Evolutionary conservation across 106 monocot species (phyloP).

Genomic region (Amphibolis antarctica): DNA sequence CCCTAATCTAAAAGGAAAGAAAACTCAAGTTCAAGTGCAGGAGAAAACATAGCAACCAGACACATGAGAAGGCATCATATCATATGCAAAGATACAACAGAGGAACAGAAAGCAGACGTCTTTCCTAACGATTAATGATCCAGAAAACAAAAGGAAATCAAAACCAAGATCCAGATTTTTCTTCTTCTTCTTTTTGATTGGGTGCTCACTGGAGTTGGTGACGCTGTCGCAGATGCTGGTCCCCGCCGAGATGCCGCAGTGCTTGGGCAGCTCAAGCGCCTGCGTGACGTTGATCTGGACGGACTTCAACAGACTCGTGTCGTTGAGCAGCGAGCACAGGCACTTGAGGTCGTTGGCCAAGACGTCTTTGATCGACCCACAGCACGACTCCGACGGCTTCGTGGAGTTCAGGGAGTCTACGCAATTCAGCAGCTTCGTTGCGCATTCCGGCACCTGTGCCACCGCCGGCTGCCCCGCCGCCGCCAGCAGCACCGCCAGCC

Average conservation of each 20-base stretch:
- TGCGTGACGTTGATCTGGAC: constrained; percentile 9
- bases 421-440: background rate
- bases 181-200: background rate
- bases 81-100: too few species aligned
- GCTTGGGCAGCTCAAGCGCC: constrained; percentile 20
- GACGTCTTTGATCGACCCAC: background rate
- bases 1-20: too few species aligned
- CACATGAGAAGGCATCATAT: too few species aligned
- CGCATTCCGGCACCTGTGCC: background rate
- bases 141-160: background rate
- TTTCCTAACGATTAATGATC: background rate
- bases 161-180: background rate
- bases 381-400: constrained; percentile 1
- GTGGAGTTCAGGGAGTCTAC: background rate
- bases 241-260: constrained; percentile 9
- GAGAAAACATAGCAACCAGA: too few species aligned
- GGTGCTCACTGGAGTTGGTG: background rate
- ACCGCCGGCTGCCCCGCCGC: too few species aligned
- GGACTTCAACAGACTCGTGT: background rate
- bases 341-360: constrained; percentile 1
- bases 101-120: too few species aligned
- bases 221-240: constrained; percentile 1
- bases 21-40: too few species aligned
- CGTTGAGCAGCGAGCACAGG: constrained; percentile 11
- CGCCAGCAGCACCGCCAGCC: too few species aligned